phyloP scores from a whole-genome alignment of 768 basidiomycete species.

The Hypholoma fasciculare region DNA sequence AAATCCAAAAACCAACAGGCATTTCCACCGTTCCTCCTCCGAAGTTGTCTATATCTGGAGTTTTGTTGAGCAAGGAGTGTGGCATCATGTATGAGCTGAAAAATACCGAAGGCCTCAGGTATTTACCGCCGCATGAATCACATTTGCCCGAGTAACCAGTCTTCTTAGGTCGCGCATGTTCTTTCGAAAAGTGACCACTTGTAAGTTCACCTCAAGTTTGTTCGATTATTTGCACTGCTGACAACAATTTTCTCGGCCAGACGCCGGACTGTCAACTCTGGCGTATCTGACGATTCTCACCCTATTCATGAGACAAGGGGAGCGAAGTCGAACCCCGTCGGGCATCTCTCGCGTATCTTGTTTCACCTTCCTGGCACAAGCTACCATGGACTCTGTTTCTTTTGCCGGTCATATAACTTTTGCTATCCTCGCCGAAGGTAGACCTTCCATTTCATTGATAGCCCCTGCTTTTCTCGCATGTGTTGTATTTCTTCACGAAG shows the following conservation, averaged over 20 bases:
- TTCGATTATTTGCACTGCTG: background rate
- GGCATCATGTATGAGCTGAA: slow-evolving; percentile 70
- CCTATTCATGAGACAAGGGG: slow-evolving; percentile 73
- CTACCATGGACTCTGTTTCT: slow-evolving; percentile 77
- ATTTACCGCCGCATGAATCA: slow-evolving; percentile 9
- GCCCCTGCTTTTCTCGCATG: slow-evolving; percentile 86
- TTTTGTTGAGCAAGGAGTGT: slow-evolving; percentile 79
- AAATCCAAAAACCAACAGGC: slow-evolving; percentile 75
- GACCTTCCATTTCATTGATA: slow-evolving; percentile 77
- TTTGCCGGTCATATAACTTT: slow-evolving; percentile 91
- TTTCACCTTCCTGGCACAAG: slow-evolving; percentile 81
- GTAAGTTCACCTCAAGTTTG: slow-evolving; percentile 28
- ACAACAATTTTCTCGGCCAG: slow-evolving; percentile 34
- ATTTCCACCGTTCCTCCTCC: slow-evolving; percentile 58
- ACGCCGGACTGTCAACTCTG: slow-evolving; percentile 71
- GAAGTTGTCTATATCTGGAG: slow-evolving; percentile 56
- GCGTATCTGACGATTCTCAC: slow-evolving; percentile 66
- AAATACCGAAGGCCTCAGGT: slow-evolving; percentile 73
- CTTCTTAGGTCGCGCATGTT: slow-evolving; percentile 55
- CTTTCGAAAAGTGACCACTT: slow-evolving; percentile 74
- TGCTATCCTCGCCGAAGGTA: slow-evolving; percentile 81
- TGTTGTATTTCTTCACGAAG: slow-evolving; percentile 78
- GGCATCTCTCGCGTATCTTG: slow-evolving; percentile 77
- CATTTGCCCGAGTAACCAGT: background rate
- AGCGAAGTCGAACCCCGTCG: slow-evolving; percentile 74